Conservation (phyloP, 2,329 filamentous ascomycete species). For the Ramichloridium luteum region DNA sequence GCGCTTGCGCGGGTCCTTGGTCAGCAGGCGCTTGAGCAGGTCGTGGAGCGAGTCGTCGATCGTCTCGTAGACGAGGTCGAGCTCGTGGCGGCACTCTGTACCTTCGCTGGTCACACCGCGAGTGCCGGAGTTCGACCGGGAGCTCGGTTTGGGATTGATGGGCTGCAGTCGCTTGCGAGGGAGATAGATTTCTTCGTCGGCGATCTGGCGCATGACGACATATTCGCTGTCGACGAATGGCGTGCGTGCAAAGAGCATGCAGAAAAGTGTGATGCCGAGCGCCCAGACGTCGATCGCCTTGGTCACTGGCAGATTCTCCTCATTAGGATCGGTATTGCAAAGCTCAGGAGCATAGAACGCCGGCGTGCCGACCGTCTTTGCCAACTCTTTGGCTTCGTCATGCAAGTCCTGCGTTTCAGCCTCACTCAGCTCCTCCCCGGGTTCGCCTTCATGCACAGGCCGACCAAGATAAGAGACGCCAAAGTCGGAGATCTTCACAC, state of each 20-base stretch:
- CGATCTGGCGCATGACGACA: constrained; percentile 82
- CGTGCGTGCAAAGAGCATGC: constrained; percentile 83
- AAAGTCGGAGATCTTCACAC: constrained; percentile 97
- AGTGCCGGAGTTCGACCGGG: constrained; percentile 34
- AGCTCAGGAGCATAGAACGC: constrained; percentile 96
- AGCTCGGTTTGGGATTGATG: constrained; percentile 37
- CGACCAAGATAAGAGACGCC: constrained; percentile 94
- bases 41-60: constrained; percentile 71
- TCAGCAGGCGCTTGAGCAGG: constrained; percentile 64
- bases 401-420: constrained; percentile 66
- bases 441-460: constrained; percentile 55
- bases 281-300: constrained; percentile 97
- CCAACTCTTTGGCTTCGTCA: constrained; percentile 88
- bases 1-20: constrained; percentile 77
- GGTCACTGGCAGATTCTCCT: constrained; percentile 61
- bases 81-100: constrained; percentile 60
- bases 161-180: constrained; percentile 71
- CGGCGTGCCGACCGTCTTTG: constrained; percentile 93
- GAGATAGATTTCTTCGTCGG: constrained; percentile 84
- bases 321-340: constrained; percentile 69
- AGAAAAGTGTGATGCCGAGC: constrained; percentile 88
- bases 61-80: constrained; percentile 72
- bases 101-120: constrained; percentile 34
- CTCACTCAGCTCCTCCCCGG: constrained; percentile 57
- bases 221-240: constrained; percentile 91